Base-by-base conservation (phyloP, 2,329 filamentous ascomycete genomes). In the Camillea tinctor region DNA sequence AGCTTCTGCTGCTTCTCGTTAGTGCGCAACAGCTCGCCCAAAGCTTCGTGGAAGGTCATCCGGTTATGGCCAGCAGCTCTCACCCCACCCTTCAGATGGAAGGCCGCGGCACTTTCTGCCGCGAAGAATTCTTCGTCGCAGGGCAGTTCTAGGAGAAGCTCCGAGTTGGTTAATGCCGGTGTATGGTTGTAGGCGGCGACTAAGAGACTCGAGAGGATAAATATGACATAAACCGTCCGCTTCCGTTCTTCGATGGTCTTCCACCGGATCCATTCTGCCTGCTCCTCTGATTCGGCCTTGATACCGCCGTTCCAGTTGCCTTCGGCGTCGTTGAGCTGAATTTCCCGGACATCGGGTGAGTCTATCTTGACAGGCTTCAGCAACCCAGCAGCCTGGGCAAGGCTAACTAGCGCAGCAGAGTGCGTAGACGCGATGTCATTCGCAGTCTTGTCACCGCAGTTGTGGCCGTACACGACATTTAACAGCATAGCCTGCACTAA, bases 401-500 rank as follows among this genome's bases (percentile, higher is more conserved):
- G 85, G 73, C 92, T 96, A 56, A 97, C 92, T 50, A 99, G 80
- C 20, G 93, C 92, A 7, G 93, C 91, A 72, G 92, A 96, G 73
- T 98, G 94, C 1, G 91, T 97, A 64, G 90, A 93, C 1, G 94
- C 94, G 70, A 96, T 96, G 72, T 97, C 93, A 61, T 91, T 92
- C 21, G 92, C 90, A 57, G 88, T 89, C 77, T 96, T 94, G 73
- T 98, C 94, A 44, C 91, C 92, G 73, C 93, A 96, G 67, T 96
- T 96, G 74, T 97, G 92, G 15, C 94, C 94, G 72, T 97, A 98
- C 17, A 97, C 91, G 44, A 98, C 91, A 72, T 97, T 98, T 55
- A 99, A 82, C 8, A 98, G 81, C 94, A 98, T 98, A 0, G 94
- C 92, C 75, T 98, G 95, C 17, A 98, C 93, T 23, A 99, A 83